Evolutionary conservation across 345 rosid species (phyloP), one percentile per base, ranked within the genome.

Genomic region (Camelina sativa): DNA sequence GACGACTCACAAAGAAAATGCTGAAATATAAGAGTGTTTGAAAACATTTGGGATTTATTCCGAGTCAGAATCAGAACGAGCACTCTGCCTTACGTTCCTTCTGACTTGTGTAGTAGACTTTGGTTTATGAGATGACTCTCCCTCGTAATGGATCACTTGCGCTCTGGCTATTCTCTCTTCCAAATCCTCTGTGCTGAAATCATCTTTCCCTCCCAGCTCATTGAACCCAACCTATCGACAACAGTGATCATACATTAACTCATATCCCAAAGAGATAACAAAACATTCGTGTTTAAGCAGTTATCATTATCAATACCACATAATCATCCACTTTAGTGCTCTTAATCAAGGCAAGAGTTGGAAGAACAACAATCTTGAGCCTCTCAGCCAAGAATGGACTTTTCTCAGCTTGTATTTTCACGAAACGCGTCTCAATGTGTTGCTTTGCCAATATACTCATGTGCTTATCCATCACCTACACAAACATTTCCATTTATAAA

Each of bases 261-360:
- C 48, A 43, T 1, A 62, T 2, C 5, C 23, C 55, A 30, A 28
- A 63, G 9, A 34, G 9, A 32, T 46, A 3, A 16, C 9, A 75
- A 48, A 22, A 62, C 51, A 12, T 55, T 53, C 65, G 44, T 8
- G 16, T 11, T 11, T 23, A 53, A 44, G 22, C 40, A 65, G 65
- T 44, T 8, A 40, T 78, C 4, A 10, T 9, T 22, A 41, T 62
- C 2, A 40, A 40, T 61, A 95, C 98, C 98, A 92, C 97, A 70
- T 92, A 96, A 72, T 96, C 95, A 79, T 96, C 99, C 22, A 96
- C 97, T 89, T 92, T 96, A 59, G 98, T 90, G 78, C 91, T 92
- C 87, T 91, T 96, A 10, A 96, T 82, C 7, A 96, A 96, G 15
- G 96, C 98, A 67, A 96, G 90, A 11, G 99, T 96, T 0, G 99